A percentile compares a stretch with the other conserved stretches of the same genome.
These are phyloP conservation scores for Rhodamnia rubescens DNA, from an alignment of 345 rosid genomes.

Conservation along the genomic window DNA sequence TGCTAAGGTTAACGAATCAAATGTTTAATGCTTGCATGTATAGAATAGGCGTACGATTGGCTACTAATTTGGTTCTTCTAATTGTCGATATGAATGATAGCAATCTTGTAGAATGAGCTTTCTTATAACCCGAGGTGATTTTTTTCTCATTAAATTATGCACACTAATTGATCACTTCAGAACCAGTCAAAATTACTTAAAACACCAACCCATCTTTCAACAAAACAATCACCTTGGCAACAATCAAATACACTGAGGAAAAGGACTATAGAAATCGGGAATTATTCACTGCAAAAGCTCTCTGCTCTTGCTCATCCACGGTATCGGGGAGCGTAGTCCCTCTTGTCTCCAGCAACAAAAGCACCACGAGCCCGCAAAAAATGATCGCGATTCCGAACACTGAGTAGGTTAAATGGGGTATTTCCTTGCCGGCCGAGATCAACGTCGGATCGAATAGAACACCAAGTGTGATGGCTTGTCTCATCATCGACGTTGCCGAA, in stretches of 20 bases:
- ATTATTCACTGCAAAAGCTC: background rate
- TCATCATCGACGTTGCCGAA: slow-evolving; percentile 49
- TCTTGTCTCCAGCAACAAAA: slow-evolving; percentile 55
- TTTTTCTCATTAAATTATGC: too few relatives aligned
- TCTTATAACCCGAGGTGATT: too few relatives aligned
- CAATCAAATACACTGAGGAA: background rate
- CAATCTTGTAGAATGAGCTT: background rate
- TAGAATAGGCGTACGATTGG: background rate
- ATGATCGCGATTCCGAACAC: slow-evolving; percentile 48
- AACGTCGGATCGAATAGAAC: slow-evolving; percentile 45
- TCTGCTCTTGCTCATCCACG: slow-evolving; percentile 49
- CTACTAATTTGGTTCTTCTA: background rate
- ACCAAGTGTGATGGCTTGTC: slow-evolving; percentile 50
- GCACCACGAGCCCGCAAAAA: slow-evolving; percentile 35
- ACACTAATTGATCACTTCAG: too few relatives aligned
- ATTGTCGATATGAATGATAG: background rate
- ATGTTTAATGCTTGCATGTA: background rate
- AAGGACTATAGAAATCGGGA: background rate
- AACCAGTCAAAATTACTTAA: too few relatives aligned
- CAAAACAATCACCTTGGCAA: background rate
- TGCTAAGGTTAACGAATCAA: background rate
- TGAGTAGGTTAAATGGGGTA: slow-evolving; percentile 26
- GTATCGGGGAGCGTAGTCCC: slow-evolving; percentile 40
- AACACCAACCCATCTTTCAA: too few relatives aligned
- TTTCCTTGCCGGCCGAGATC: slow-evolving; percentile 39